phyloP scores from a whole-genome alignment of 2,329 filamentous ascomycete species.

The Beauveria caledonica region DNA sequence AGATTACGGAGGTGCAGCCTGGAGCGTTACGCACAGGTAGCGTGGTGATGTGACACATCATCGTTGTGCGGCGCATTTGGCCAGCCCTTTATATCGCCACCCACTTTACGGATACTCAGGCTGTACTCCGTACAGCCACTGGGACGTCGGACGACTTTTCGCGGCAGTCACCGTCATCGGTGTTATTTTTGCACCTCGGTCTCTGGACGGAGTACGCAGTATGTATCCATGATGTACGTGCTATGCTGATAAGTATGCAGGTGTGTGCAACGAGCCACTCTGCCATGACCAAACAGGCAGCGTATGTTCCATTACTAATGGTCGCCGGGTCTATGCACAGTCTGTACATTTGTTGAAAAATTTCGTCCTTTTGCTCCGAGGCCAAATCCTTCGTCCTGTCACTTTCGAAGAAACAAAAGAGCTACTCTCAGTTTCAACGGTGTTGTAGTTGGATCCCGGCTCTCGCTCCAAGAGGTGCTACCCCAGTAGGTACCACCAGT shows the following conservation, averaged over 20 bases:
- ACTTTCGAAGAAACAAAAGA: not conserved
- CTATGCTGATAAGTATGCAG: not conserved
- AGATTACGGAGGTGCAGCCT: no score
- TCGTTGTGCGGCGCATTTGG: not conserved
- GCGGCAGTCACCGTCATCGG: not conserved
- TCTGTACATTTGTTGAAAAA: not conserved
- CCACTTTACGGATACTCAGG: not conserved
- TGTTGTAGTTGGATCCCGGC: slow-evolving; percentile 2
- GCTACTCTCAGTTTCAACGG: not conserved
- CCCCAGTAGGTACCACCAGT: not conserved
- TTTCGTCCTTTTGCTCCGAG: not conserved
- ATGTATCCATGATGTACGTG: not conserved
- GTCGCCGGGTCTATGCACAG: not conserved
- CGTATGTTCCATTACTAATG: no score
- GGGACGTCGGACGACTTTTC: not conserved
- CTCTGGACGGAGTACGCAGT: not conserved
- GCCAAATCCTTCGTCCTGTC: no score
- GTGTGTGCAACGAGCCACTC: not conserved
- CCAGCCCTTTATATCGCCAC: not conserved
- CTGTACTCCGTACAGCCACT: not conserved
- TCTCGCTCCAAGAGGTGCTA: not conserved
- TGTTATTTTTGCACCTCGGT: not conserved
- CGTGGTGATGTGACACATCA: slow-evolving; percentile 9
- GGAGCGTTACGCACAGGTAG: not conserved
- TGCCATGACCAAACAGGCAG: not conserved